These are phyloP conservation scores for Eruca vesicaria DNA, from an alignment of 441 rosid genomes.

Conservation along the genomic window DNA sequence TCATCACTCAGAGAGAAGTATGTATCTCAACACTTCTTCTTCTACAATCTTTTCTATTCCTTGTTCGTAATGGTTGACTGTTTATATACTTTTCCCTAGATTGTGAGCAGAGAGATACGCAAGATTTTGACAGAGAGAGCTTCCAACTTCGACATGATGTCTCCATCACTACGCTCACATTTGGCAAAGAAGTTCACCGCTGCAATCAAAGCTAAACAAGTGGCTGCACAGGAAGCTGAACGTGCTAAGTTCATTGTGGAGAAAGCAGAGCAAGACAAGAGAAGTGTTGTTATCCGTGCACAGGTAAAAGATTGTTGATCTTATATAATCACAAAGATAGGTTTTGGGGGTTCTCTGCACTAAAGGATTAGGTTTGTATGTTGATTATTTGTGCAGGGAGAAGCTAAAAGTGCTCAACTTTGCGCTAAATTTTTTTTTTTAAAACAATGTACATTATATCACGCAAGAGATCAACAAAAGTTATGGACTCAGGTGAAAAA, in stretches of 20 bases:
- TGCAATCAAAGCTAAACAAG: slow-evolving; percentile 93
- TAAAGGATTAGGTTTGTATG: not conserved
- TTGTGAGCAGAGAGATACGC: slow-evolving; percentile 87
- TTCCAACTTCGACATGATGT: slow-evolving; percentile 71
- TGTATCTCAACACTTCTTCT: not conserved
- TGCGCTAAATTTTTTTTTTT: too few species aligned
- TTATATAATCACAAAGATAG: too few species aligned
- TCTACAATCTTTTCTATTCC: not conserved
- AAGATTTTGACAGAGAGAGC: slow-evolving; percentile 88
- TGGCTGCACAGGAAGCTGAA: slow-evolving; percentile 95
- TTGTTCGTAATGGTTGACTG: not conserved
- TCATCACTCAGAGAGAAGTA: slow-evolving; percentile 93
- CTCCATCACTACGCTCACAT: slow-evolving; percentile 83
- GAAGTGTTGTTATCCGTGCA: slow-evolving; percentile 85
- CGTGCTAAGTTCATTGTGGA: slow-evolving; percentile 86
- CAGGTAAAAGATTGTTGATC: slow-evolving; percentile 53
- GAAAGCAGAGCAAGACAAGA: slow-evolving; percentile 96
- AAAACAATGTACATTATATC: too few species aligned
- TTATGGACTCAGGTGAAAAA: too few species aligned
- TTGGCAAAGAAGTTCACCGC: slow-evolving; percentile 91
- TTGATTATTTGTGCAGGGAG: slow-evolving; percentile 52
- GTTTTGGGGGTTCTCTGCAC: too few species aligned
- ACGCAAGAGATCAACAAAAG: too few species aligned
- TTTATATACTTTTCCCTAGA: slow-evolving; percentile 34
- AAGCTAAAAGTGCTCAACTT: slow-evolving; percentile 93